Conservation (phyloP, 305 asterid species). For the Petunia hybrid region DNA sequence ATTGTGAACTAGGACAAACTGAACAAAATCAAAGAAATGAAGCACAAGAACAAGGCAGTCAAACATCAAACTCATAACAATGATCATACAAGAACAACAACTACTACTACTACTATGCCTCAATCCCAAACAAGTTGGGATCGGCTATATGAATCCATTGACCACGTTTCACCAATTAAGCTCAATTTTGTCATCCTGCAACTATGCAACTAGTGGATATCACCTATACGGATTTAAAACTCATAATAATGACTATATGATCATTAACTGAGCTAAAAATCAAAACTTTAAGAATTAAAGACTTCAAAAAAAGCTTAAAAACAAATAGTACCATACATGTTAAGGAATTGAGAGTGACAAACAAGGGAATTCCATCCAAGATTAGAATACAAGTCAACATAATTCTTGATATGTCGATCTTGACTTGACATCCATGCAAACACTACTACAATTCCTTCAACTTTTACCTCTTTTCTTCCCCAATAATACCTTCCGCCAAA, state of each 20-base stretch:
- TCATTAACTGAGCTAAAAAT: neutral
- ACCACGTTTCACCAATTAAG: too few species aligned
- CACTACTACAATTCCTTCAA: conserved; percentile 85
- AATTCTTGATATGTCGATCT: conserved; percentile 75
- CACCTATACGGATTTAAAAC: neutral
- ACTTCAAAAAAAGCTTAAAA: neutral
- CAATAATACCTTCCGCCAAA: conserved; percentile 84
- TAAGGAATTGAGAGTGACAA: conserved; percentile 86
- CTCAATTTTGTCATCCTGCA: too few species aligned
- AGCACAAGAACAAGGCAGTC: neutral
- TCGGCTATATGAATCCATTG: too few species aligned
- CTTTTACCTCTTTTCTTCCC: conserved; percentile 78
- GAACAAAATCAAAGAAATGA: neutral
- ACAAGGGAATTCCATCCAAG: conserved; percentile 93
- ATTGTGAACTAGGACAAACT: too few species aligned
- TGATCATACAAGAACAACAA: neutral
- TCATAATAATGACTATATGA: neutral
- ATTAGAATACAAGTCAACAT: conserved; percentile 75
- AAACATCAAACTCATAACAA: neutral
- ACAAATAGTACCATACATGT: conserved; percentile 56
- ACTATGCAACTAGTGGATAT: too few species aligned
- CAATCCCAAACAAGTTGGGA: too few species aligned
- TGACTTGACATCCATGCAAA: conserved; percentile 94
- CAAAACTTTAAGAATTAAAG: neutral
- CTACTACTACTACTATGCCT: too few species aligned